Percentiles rank a stretch among this genome's conserved stretches.
Evolutionary conservation across 1,139 yeast species (phyloP).

Genomic region (Debaryomyces coudertii): DNA sequence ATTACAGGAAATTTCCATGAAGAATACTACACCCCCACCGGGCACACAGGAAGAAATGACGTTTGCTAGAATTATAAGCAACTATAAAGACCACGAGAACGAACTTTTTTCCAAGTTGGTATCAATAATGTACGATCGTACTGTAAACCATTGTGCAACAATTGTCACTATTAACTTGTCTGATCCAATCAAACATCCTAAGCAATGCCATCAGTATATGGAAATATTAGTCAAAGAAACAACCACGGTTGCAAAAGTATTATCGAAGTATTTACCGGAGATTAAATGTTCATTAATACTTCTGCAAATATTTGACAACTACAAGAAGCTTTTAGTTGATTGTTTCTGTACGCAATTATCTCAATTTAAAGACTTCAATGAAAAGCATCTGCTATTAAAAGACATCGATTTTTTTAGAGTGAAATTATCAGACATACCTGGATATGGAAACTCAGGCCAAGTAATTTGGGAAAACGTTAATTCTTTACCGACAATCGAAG

Average conservation of each 20-base stretch:
- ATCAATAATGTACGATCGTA: slow-evolving; percentile 70
- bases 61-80: slow-evolving; percentile 32
- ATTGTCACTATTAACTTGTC: slow-evolving; percentile 56
- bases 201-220: slow-evolving; percentile 64
- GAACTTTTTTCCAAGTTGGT: slow-evolving; percentile 70
- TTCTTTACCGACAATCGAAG: slow-evolving; percentile 55
- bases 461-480: slow-evolving; percentile 68
- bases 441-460: slow-evolving; percentile 69
- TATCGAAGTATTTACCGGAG: slow-evolving; percentile 60
- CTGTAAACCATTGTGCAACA: slow-evolving; percentile 50
- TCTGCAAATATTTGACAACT: slow-evolving; percentile 61
- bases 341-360: slow-evolving; percentile 56
- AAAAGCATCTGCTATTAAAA: slow-evolving; percentile 54
- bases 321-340: slow-evolving; percentile 58
- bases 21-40: slow-evolving; percentile 10
- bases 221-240: slow-evolving; percentile 70
- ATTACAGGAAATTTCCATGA: slow-evolving; percentile 23
- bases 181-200: slow-evolving; percentile 41
- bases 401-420: slow-evolving; percentile 71
- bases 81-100: slow-evolving; percentile 61
- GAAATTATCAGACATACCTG: slow-evolving; percentile 59
- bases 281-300: slow-evolving; percentile 52
- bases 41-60: slow-evolving; percentile 41
- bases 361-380: slow-evolving; percentile 54
- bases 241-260: slow-evolving; percentile 60